These are phyloP conservation scores for Cudoniella acicularis DNA, from an alignment of 495 filamentous ascomycete genomes.

Conservation along the genomic window DNA sequence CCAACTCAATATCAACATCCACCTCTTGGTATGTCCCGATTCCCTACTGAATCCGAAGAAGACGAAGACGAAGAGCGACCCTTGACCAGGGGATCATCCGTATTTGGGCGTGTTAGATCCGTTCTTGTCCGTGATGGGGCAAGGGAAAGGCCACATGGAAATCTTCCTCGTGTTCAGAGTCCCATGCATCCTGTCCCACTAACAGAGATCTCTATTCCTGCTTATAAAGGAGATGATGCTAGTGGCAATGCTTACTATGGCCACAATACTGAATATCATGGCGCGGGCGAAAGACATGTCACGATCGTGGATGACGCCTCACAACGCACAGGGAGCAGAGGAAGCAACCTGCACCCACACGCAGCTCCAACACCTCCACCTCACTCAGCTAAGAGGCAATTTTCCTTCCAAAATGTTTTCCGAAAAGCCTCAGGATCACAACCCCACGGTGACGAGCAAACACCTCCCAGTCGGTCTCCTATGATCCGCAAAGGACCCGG, in stretches of 20 bases:
- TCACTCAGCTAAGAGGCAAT: constrained; percentile 67
- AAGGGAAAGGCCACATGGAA: constrained; percentile 12
- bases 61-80: constrained; percentile 47
- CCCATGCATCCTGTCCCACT: constrained; percentile 57
- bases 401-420: constrained; percentile 87
- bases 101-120: constrained; percentile 51
- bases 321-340: constrained; percentile 30
- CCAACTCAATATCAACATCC: constrained; percentile 62
- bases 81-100: constrained; percentile 44
- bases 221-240: constrained; percentile 44
- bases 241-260: constrained; percentile 25
- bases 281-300: constrained; percentile 34
- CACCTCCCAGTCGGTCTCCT: constrained; percentile 29
- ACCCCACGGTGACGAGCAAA: constrained; percentile 36
- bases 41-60: constrained; percentile 64
- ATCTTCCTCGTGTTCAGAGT: constrained; percentile 31
- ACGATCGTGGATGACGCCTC: constrained; percentile 30
- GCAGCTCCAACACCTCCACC: constrained; percentile 45
- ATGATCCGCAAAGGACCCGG: constrained; percentile 39
- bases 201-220: constrained; percentile 55
- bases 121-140: constrained; percentile 6
- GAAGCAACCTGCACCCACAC: constrained; percentile 20
- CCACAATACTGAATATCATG: constrained; percentile 34
- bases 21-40: constrained; percentile 83
- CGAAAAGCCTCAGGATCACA: constrained; percentile 25